Evolutionary conservation across 495 filamentous ascomycete genomes (phyloP), one percentile per base, ranked within the genome.

Genomic region (Acidomyces sp.): DNA sequence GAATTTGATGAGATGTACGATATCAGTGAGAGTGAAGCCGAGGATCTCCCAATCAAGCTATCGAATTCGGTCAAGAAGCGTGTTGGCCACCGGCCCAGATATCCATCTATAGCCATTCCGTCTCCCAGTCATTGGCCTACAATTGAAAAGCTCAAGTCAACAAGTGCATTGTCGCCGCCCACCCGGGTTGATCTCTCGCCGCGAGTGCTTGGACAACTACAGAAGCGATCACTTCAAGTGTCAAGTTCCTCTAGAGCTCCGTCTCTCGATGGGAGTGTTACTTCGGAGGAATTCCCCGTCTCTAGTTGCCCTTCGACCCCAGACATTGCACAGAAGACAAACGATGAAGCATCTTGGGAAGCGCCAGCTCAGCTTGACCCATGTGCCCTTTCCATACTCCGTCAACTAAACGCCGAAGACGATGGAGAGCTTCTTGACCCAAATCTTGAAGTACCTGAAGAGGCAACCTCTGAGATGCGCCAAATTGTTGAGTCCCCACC

Each of bases 1-100:
- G 77, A 81, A 23, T 87, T 86, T 55, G 84, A 90, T 54, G 84
- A 90, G 43, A 60, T 94, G 16, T 92, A 93, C 51, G 84, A 93
- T 57, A 68, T 82, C 23, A 83, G 81, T 6, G 76, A 80, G 31
- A 74, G 80, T 38, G 84, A 92, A 31, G 72, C 78, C 4, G 58
- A 55, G 16, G 56, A 64, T 25, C 46, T 61, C 9, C 57, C 58
- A 15, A 48, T 65, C 27, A 48, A 52, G 34, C 45, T 43, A 27
- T 63, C 57, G 54, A 65, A 16, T 51, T 69, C 48, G 58, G 65
- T 58, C 54, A 70, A 55, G 60, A 67, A 34, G 66, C 11, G 55
- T 48, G 30, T 65, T 52, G 43, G 61, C 64, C 23, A 17, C 10
- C 32, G 20, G 18, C 44, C 21, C 43, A 62, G 67, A 10, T 73